Percentiles rank a stretch among this genome's conserved stretches.
phyloP scores from a whole-genome alignment of 805 yeast species.

The Hermanozyma aechmeae region DNA sequence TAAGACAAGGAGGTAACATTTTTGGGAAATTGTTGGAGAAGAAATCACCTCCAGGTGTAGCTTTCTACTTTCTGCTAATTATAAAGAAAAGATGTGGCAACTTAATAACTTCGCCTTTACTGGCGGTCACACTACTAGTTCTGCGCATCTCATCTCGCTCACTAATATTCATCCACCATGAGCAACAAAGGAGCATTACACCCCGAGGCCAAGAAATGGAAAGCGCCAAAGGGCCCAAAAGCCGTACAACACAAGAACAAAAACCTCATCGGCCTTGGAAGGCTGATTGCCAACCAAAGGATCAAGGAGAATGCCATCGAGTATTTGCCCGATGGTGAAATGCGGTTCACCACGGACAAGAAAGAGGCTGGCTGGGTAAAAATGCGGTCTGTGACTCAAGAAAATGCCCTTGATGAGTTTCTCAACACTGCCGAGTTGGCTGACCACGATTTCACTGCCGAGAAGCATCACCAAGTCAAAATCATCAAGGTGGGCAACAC shows the following conservation, averaged over 20 bases:
- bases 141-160: too few relatives aligned
- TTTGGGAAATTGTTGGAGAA: too few relatives aligned
- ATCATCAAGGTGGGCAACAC: slow-evolving; percentile 67
- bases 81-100: too few relatives aligned
- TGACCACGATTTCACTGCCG: slow-evolving; percentile 93
- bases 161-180: slow-evolving; percentile 3
- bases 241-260: slow-evolving; percentile 79
- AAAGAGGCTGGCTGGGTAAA: slow-evolving; percentile 86
- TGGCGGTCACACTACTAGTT: too few relatives aligned
- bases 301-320: slow-evolving; percentile 60
- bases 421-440: slow-evolving; percentile 92
- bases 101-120: too few relatives aligned
- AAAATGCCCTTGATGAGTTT: slow-evolving; percentile 87
- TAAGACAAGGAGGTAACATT: too few relatives aligned
- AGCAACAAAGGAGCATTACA: slow-evolving; percentile 33
- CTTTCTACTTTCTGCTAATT: too few relatives aligned
- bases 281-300: slow-evolving; percentile 70
- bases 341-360: slow-evolving; percentile 79
- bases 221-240: slow-evolving; percentile 87
- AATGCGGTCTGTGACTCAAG: slow-evolving; percentile 89
- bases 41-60: too few relatives aligned
- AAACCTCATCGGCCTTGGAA: slow-evolving; percentile 78
- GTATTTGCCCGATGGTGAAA: slow-evolving; percentile 75
- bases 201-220: slow-evolving; percentile 61
- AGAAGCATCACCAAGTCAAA: slow-evolving; percentile 70